Conservation (phyloP, 208 protist genomes). For the Porcisia deanei region DNA sequence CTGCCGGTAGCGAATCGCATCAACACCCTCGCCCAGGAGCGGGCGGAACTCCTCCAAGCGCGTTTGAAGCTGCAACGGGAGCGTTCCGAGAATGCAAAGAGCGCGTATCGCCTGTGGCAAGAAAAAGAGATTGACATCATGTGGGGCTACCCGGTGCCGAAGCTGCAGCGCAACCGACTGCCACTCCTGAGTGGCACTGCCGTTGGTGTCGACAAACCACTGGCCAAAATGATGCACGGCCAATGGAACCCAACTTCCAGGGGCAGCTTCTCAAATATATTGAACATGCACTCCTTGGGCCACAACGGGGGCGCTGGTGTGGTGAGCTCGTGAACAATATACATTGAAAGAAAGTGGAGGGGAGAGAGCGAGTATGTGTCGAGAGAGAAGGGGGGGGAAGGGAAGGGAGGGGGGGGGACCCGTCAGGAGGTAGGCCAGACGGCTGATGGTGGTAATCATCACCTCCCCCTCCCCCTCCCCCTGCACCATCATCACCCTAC, state of each 20-base stretch:
- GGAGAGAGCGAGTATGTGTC: background rate
- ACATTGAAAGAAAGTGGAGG: background rate
- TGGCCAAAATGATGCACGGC: background rate
- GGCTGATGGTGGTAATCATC: background rate
- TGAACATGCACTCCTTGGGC: background rate
- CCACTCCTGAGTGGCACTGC: constrained; percentile 17
- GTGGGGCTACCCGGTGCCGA: constrained; percentile 28
- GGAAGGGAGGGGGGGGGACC: too few species aligned
- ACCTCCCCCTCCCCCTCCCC: background rate
- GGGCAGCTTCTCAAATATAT: background rate
- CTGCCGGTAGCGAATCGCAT: constrained; percentile 63
- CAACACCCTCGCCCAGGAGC: constrained; percentile 56
- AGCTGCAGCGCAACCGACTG: constrained; percentile 34
- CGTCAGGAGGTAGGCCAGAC: too few species aligned
- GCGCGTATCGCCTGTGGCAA: constrained; percentile 80
- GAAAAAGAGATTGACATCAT: constrained; percentile 75
- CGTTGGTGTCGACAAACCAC: too few species aligned
- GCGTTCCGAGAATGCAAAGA: constrained; percentile 74
- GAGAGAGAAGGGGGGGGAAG: too few species aligned
- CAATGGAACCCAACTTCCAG: background rate
- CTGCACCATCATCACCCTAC: background rate
- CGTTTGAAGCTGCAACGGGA: constrained; percentile 51
- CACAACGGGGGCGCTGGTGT: background rate
- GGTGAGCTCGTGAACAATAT: background rate
- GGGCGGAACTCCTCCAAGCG: constrained; percentile 44